These are phyloP conservation scores for Diaporthe eres DNA, from an alignment of 2,329 filamentous ascomycete species.

Conservation along the genomic window DNA sequence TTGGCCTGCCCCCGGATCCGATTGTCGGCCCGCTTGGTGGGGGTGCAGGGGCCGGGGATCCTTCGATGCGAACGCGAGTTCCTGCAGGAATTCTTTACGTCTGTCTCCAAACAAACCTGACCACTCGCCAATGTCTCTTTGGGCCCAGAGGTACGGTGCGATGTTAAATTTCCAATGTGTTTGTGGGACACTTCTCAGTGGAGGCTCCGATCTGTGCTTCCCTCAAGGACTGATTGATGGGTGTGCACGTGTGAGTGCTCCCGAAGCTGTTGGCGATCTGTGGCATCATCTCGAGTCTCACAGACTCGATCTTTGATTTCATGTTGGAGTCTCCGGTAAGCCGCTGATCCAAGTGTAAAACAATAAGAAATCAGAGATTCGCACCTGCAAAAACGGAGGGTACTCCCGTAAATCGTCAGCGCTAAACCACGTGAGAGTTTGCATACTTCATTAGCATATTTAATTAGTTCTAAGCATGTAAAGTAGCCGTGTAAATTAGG, in stretches of 20 bases:
- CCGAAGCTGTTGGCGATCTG: not conserved
- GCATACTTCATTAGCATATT: no score
- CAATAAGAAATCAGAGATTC: no score
- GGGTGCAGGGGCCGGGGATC: not conserved
- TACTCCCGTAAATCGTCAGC: no score
- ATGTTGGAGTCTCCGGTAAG: no score
- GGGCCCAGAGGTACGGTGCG: not conserved
- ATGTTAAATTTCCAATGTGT: not conserved
- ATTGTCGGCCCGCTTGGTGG: conserved; percentile 11
- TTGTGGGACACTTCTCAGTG: not conserved
- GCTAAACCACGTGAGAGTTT: no score
- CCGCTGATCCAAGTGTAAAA: no score
- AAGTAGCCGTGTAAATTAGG: no score
- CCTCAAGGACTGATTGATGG: not conserved
- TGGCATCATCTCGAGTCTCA: not conserved
- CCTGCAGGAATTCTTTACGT: not conserved
- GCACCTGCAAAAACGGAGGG: no score
- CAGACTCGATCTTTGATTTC: not conserved
- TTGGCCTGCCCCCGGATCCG: not conserved
- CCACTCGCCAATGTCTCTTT: not conserved
- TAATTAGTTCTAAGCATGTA: no score
- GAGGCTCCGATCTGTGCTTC: not conserved
- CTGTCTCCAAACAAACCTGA: not conserved
- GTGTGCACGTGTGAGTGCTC: not conserved
- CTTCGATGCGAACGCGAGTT: not conserved